Conservation (phyloP, 768 basidiomycete genomes). For the Podaxis carcinomalis region DNA sequence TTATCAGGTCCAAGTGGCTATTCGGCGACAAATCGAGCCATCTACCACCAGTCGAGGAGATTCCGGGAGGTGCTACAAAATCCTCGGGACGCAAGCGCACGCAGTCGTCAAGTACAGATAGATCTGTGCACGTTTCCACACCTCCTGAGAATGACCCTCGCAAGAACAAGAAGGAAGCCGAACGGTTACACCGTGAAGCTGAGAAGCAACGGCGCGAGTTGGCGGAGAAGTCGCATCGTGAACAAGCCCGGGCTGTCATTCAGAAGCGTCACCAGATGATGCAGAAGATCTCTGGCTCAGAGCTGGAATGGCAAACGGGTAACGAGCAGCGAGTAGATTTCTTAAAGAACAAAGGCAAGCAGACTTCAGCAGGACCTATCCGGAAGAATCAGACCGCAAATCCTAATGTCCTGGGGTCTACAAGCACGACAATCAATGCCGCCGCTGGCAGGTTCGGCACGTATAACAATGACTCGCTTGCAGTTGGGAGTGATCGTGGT, state of each 20-base stretch:
- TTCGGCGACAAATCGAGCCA: slow-evolving; percentile 75
- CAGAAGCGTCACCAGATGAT: slow-evolving; percentile 80
- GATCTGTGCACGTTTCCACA: slow-evolving; percentile 57
- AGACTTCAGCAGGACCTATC: slow-evolving; percentile 58
- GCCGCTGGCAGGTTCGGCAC: slow-evolving; percentile 53
- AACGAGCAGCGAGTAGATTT: slow-evolving; percentile 40
- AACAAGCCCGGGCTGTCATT: slow-evolving; percentile 91
- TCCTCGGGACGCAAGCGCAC: slow-evolving; percentile 73
- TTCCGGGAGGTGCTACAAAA: slow-evolving; percentile 28
- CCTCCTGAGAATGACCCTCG: slow-evolving; percentile 36
- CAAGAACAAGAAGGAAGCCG: slow-evolving; percentile 79
- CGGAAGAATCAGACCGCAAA: slow-evolving; percentile 42
- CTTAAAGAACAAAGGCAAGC: slow-evolving; percentile 44
- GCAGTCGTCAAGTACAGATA: slow-evolving; percentile 73
- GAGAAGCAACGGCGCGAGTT: slow-evolving; percentile 81
- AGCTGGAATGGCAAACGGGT: slow-evolving; percentile 62
- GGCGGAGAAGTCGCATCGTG: slow-evolving; percentile 69
- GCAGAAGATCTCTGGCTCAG: slow-evolving; percentile 47
- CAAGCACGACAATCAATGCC: slow-evolving; percentile 51
- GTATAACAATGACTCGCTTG: slow-evolving; percentile 21
- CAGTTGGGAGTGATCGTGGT: slow-evolving; percentile 27
- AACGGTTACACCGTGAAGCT: slow-evolving; percentile 72
- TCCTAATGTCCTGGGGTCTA: slow-evolving; percentile 19
- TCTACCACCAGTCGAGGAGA: slow-evolving; percentile 72
- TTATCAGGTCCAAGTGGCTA: slow-evolving; percentile 73